Conservation (phyloP, 306 rosid species). For the Gynostemma pentaphyllum region DNA sequence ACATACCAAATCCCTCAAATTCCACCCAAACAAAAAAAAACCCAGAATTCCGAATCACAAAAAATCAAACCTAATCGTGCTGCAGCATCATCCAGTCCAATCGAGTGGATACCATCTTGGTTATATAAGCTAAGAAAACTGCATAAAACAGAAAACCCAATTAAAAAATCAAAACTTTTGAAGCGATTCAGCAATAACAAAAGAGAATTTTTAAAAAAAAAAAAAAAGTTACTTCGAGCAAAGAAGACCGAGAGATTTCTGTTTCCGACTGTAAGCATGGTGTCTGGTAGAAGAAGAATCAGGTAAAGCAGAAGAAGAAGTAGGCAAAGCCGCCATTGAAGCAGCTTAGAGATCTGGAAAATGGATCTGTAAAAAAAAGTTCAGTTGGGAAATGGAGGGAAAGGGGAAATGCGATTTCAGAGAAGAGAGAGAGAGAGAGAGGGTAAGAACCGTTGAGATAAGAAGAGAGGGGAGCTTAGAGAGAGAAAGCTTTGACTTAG, state of each 20-base stretch:
- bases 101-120: constrained; percentile 39
- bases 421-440: not conserved
- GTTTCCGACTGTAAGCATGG: constrained; percentile 42
- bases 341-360: too few relatives aligned
- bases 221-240: constrained; percentile 55
- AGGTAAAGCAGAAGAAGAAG: constrained; percentile 15
- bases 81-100: constrained; percentile 96
- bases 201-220: not conserved
- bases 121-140: constrained; percentile 74
- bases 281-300: constrained; percentile 35
- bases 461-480: not conserved
- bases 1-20: not conserved
- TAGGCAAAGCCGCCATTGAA: constrained; percentile 33
- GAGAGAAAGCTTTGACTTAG: not conserved
- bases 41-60: not conserved
- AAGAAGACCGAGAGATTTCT: constrained; percentile 34
- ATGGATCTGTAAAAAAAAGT: too few relatives aligned
- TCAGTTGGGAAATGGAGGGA: constrained; percentile 19
- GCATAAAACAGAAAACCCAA: not conserved
- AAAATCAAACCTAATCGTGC: constrained; percentile 42
- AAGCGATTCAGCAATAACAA: not conserved
- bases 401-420: not conserved
- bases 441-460: not conserved
- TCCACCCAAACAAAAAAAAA: not conserved
- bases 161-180: not conserved